Base-by-base conservation (phyloP, 2,329 filamentous ascomycete genomes). In the Pestalotiopsis sp. region DNA sequence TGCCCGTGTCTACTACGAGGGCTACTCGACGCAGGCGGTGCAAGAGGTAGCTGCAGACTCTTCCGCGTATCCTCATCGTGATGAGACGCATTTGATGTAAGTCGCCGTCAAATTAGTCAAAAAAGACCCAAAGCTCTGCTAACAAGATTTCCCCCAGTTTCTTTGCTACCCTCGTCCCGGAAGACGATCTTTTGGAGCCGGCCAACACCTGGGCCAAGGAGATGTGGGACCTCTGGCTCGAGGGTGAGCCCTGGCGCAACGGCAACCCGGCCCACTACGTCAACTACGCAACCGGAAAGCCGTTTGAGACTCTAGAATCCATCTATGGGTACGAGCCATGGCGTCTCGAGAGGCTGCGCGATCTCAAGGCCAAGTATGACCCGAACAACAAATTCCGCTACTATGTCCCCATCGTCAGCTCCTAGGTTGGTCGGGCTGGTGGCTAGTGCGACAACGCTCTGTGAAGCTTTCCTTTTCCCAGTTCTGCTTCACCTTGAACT, bases 341-440 rank as follows among this genome's bases (percentile, higher is more conserved):
- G 78, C 72, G 77, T 1, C 71, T 75, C 71, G 56, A 73, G 36
- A 72, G 74, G 1, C 71, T 81, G 63, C 68, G 68, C 36, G 61
- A 56, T 2, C 71, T 80, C 69, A 81, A 81, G 72, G 20, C 69
- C 13, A 77, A 77, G 69, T 81, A 78, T 65, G 79, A 80, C 65
- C 77, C 78, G 1, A 25, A 70, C 14, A 77, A 74, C 70, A 4
- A 41, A 2, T 73, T 74, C 38, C 27, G 68, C 2, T 71, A 41
- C 58, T 74, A 69, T 39, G 66, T 65, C 31, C 71, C 71, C 12
- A 69, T 72, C 31, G 49, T 70, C 27, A 31, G 27, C 27, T 31
- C 27, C 23, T 23, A 23, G 23, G 23, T 31, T 31, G 7, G 27
- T 31, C 2, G 27, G 6, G 27, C 2, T 9, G 27, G 27, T 31